Conservation (phyloP, 2,329 filamentous ascomycete species). For the Aspergillus hiratsukae region DNA sequence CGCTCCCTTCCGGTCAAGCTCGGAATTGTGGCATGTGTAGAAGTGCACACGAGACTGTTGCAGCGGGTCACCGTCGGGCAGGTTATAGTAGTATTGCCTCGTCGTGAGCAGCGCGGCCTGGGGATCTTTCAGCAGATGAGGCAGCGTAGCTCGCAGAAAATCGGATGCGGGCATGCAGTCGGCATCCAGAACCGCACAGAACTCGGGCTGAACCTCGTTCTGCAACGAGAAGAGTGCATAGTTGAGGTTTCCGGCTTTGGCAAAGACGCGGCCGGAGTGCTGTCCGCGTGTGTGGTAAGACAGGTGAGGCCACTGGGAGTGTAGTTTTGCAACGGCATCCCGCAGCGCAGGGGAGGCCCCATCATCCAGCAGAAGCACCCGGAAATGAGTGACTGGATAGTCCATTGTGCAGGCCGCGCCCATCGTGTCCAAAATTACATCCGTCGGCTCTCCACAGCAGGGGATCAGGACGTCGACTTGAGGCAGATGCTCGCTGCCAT, state of each 20-base stretch:
- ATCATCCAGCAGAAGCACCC: slow-evolving; percentile 56
- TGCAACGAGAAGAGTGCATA: slow-evolving; percentile 26
- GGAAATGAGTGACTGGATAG: slow-evolving; percentile 51
- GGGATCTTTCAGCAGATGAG: slow-evolving; percentile 28
- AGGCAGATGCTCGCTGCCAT: slow-evolving; percentile 44
- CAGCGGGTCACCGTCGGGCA: slow-evolving; percentile 28
- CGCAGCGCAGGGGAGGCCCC: slow-evolving; percentile 44
- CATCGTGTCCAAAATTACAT: slow-evolving; percentile 55
- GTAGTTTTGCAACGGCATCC: slow-evolving; percentile 36
- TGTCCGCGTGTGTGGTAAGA: slow-evolving; percentile 52
- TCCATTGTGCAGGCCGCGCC: slow-evolving; percentile 53
- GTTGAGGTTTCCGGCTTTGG: slow-evolving; percentile 38
- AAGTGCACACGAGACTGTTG: slow-evolving; percentile 29
- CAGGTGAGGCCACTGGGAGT: slow-evolving; percentile 45
- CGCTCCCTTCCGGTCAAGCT: slow-evolving; percentile 23
- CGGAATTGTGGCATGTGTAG: slow-evolving; percentile 30
- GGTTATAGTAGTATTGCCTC: slow-evolving; percentile 33
- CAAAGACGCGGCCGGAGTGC: slow-evolving; percentile 25
- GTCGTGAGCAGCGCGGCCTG: slow-evolving; percentile 29
- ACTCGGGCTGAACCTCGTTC: slow-evolving; percentile 22
- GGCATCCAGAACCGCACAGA: slow-evolving; percentile 31
- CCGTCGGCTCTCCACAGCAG: slow-evolving; percentile 55
- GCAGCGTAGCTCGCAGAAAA: slow-evolving; percentile 34
- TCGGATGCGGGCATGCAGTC: slow-evolving; percentile 34
- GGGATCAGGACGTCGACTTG: slow-evolving; percentile 54